Evolutionary conservation across 1,284 basidiomycete species (phyloP).

Genomic region (Trichosporon sp.): DNA sequence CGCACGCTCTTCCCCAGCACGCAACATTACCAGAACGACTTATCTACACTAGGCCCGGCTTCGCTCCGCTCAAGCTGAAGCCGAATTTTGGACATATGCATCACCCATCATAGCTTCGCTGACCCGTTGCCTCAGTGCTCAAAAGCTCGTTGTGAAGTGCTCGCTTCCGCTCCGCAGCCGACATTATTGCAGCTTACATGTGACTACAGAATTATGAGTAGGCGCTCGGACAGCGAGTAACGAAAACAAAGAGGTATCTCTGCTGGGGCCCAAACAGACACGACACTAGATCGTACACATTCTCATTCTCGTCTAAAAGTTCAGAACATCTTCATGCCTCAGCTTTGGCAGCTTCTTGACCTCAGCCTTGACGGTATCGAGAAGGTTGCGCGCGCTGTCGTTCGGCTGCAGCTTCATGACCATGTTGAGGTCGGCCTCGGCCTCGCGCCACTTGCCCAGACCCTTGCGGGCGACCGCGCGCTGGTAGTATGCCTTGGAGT

Average conservation of each 20-base stretch:
- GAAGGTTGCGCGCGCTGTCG: conserved; percentile 38
- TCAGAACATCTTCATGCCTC: conserved; percentile 30
- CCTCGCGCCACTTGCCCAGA: conserved; percentile 39
- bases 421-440: conserved; percentile 40
- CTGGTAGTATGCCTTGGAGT: conserved; percentile 47
- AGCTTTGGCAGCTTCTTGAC: conserved; percentile 33
- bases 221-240: not conserved
- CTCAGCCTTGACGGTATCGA: conserved; percentile 30
- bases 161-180: no score
- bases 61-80: not conserved
- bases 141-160: no score
- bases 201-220: not conserved
- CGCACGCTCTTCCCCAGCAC: not conserved
- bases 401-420: conserved; percentile 34
- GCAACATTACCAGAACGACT: not conserved
- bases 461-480: conserved; percentile 43
- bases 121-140: no score
- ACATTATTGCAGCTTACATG: no score
- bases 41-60: not conserved
- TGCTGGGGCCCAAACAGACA: no score
- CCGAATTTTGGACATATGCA: conserved; percentile 1
- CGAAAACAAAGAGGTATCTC: no score
- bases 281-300: not conserved
- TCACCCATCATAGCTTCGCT: conserved; percentile 1
- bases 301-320: conserved; percentile 23